A percentile compares a stretch with the other conserved stretches of the same genome.
Conservation (phyloP, 1,284 basidiomycete genomes). For the Abortiporus biennis region DNA sequence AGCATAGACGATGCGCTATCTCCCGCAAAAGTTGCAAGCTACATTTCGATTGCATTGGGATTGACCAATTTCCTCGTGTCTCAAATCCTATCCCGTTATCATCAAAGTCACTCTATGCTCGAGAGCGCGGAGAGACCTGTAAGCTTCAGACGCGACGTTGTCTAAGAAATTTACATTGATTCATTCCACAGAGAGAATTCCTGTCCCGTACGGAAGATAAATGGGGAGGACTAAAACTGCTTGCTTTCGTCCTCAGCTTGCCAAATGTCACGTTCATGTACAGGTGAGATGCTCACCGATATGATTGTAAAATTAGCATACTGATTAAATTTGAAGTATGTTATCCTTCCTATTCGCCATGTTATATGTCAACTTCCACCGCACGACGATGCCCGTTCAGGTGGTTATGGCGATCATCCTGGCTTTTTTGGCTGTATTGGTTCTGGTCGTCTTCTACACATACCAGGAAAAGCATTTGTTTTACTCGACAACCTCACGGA, state of each 20-base stretch:
- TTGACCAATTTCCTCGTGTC: constrained; percentile 20
- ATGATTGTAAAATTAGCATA: too few species aligned
- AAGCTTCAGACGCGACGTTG: constrained; percentile 1
- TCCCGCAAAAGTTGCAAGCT: constrained; percentile 20
- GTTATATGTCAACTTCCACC: too few species aligned
- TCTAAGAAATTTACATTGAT: not conserved
- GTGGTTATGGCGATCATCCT: too few species aligned
- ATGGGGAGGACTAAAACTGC: not conserved
- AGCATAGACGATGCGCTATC: constrained; percentile 16
- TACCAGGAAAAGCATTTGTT: too few species aligned
- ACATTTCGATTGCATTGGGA: constrained; percentile 20
- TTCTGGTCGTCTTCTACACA: too few species aligned
- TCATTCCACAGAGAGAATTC: not conserved
- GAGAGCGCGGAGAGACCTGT: constrained; percentile 12
- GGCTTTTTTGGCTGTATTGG: too few species aligned
- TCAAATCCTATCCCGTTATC: constrained; percentile 18
- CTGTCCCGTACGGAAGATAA: not conserved
- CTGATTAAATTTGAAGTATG: too few species aligned
- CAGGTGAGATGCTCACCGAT: too few species aligned
- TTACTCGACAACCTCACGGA: too few species aligned
- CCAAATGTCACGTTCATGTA: not conserved
- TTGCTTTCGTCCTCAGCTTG: not conserved
- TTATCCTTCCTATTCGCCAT: too few species aligned
- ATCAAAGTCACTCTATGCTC: constrained; percentile 7
- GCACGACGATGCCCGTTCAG: too few species aligned